Evolutionary conservation across 768 basidiomycete species (phyloP), one percentile per base, ranked within the genome.

Genomic region (Auricularia sp.): DNA sequence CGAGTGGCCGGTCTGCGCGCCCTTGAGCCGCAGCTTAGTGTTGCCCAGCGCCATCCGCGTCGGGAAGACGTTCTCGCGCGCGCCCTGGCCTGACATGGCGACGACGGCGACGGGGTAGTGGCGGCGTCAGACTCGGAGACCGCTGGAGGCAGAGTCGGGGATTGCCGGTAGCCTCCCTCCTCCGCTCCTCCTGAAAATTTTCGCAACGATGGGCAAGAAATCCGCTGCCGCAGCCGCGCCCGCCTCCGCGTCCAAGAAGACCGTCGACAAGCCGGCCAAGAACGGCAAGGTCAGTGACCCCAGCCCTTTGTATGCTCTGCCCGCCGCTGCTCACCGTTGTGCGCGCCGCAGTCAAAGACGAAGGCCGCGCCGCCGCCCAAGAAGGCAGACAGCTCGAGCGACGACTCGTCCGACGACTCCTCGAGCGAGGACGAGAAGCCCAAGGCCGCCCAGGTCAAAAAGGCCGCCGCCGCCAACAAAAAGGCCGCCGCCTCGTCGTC

Each of bases 1-100:
- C 0, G 93, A 94, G 75, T 98, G 96, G 0, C 96, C 95, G 0
- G 92, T 96, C 76, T 94, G 92, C 5, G 94, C 94, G 21, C 93
- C 86, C 75, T 96, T 96, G 65, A 96, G 81, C 61, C 92, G 85
- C 37, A 88, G 78, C 73, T 94, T 94, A 65, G 92, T 98, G 76
- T 94, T 91, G 65, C 93, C 94, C 54, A 98, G 82, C 39, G 39
- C 39, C 39, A 42, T 14, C 7, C 39, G 39, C 7, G 39, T 14
- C 39, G 39, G 39, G 39, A 42, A 98, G 70, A 97, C 83, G 76
- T 90, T 92, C 80, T 98, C 95, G 72, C 95, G 84, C 67, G 92
- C 77, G 39, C 92, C 94, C 70, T 90, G 81, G 42, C 94, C 92
- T 39, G 95, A 94, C 95, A 97, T 97, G 66, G 37, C 72, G 69